Percentiles rank a stretch among this genome's conserved stretches.
phyloP scores from a whole-genome alignment of 257 asterid genomes.

The Paulownia fortunei region DNA sequence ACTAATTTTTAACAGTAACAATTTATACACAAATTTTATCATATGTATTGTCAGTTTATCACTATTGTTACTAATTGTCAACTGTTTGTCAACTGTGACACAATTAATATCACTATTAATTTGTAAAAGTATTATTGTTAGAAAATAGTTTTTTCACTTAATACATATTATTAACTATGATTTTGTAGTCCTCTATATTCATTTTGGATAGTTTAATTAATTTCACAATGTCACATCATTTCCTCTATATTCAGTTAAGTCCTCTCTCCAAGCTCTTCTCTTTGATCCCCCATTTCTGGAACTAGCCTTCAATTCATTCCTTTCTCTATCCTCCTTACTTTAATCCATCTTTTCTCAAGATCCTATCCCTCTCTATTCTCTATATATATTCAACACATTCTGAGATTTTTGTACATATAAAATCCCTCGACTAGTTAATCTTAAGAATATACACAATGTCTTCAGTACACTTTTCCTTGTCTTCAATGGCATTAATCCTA shows the following conservation, averaged over 20 bases:
- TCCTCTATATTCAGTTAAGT: slow-evolving; percentile 8
- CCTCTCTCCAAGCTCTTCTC: slow-evolving; percentile 12
- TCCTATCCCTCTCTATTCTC: neutral
- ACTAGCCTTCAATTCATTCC: slow-evolving; percentile 2
- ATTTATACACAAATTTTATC: too few species aligned
- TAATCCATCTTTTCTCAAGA: neutral
- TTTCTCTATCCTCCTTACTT: neutral
- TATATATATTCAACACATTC: neutral
- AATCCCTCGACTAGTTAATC: neutral
- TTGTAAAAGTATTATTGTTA: too few species aligned
- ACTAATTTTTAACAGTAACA: too few species aligned
- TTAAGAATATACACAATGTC: neutral
- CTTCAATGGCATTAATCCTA: slow-evolving; percentile 7
- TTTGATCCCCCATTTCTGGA: slow-evolving; percentile 14
- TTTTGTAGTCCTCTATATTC: too few species aligned
- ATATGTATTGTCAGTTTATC: too few species aligned
- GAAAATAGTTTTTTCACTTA: too few species aligned
- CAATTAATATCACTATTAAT: too few species aligned
- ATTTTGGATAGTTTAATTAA: neutral
- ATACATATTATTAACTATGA: too few species aligned
- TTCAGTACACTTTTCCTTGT: neutral
- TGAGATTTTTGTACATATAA: too few species aligned
- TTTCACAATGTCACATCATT: too few species aligned
- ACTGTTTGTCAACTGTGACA: too few species aligned
- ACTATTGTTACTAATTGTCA: too few species aligned